phyloP scores from a whole-genome alignment of 73 alveolate species.

The Durusdinium trenchii region DNA sequence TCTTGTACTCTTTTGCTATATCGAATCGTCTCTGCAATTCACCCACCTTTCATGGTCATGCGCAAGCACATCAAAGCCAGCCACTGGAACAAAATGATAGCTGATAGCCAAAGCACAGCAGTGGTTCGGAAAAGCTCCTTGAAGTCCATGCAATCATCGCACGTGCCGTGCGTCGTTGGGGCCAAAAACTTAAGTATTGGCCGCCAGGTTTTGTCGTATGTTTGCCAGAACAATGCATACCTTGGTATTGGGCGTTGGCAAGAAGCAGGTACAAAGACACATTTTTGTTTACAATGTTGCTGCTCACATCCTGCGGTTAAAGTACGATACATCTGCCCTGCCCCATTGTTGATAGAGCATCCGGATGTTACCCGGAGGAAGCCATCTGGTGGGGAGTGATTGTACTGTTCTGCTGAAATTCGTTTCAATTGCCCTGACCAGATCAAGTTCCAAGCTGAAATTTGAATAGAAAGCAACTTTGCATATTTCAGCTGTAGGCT shows the following conservation, averaged over 20 bases:
- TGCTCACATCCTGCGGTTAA: neutral
- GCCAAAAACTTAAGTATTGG: neutral
- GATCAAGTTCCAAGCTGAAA: neutral
- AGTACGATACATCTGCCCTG: neutral
- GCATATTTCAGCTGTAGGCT: neutral
- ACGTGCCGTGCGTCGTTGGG: neutral
- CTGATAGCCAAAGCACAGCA: neutral
- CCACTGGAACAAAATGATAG: neutral
- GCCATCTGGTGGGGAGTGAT: neutral
- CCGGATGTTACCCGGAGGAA: neutral
- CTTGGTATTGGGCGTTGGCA: too few species aligned
- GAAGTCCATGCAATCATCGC: neutral
- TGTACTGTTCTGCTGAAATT: too few species aligned
- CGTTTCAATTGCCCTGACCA: neutral
- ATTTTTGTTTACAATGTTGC: neutral
- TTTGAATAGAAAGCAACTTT: neutral
- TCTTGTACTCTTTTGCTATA: neutral
- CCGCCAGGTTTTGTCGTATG: neutral
- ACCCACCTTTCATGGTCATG: neutral
- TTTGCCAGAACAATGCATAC: slow-evolving; percentile 1
- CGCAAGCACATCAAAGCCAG: neutral
- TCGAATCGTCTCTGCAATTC: neutral
- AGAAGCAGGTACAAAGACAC: too few species aligned
- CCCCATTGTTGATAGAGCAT: neutral
- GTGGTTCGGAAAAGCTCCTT: neutral